Evolutionary conservation across 352 stramenopile genomes (phyloP), one percentile per base, ranked within the genome.

Genomic region (Pythium graminicola): DNA sequence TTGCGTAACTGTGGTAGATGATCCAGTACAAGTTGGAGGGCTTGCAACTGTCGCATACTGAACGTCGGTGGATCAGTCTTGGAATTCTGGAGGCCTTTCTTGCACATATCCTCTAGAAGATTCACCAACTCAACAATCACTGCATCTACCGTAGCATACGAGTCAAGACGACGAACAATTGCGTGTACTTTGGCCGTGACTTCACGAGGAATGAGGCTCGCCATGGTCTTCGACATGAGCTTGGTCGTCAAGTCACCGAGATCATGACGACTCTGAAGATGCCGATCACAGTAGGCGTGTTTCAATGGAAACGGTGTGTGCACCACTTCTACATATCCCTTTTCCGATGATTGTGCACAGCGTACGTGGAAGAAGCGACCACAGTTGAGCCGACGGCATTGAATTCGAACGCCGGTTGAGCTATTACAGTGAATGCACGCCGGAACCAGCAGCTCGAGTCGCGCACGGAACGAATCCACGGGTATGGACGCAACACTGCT

Each of bases 261-360:
- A 41, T 81, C 64, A 20, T 73, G 75, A 2, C 75, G 81, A 9
- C 68, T 67, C 4, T 62, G 45, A 6, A 52, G 50, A 64, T 92
- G 81, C 4, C 79, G 81, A n/a, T 72, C 65, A 26, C 81, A 92
- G 51, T 86, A 92, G 20, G 68, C 76, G 44, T 86, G 74, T 40
- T 72, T 75, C 33, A 77, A 64, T 7, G 61, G 50, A 14, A 86
- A 68, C 22, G 53, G 41, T 2, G 24, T 19, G 10, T 51, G 19
- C 1, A 16, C n/a, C 6, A 56, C 41, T 31, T 56, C 32, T 1
- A 67, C 26, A 27, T 33, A 47, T 1, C 53, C 54, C 2, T 31
- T 16, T 7, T 51, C 13, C 1, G 35, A 40, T 26, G 35, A 13
- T 19, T 45, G 24, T 20, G 75, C 75, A 32, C 79, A 90, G 63